Evolutionary conservation across 345 rosid genomes (phyloP), one percentile per base, ranked within the genome.

Genomic region (Brassica carinata): DNA sequence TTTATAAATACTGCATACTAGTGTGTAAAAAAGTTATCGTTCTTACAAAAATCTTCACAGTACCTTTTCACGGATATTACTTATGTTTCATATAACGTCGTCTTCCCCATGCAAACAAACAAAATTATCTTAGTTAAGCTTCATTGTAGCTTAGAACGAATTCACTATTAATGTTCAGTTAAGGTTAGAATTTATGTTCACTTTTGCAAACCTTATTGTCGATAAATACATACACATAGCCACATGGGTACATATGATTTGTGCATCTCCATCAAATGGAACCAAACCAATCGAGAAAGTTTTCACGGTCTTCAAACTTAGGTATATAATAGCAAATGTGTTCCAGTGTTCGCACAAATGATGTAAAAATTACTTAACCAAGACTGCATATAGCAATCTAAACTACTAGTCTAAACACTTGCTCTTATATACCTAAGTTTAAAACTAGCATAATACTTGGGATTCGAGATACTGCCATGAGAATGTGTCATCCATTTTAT

Each of bases 21-120:
- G n/a, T 2, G 15, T 70, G 62, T 70, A 51, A 27, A 70, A 70
- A n/a, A 33, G 14, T 18, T 68, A 6, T 27, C 23, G 30, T 7
- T 69, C 36, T 69, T 51, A 48, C 29, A 69, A 1, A 45, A 69
- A n/a, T 51, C n/a, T 70, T 6, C n/a, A 26, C n/a, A 43, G 55
- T 17, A 23, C 31, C 58, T 68, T 40, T 36, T 40, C 31, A 67
- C 11, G 8, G 34, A 43, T 40, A 5, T 68, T 40, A 17, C 17
- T 11, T 19, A 40, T 40, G 57, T 40, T 67, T 38, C 9, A 67
- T 67, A 38, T 38, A 38, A 36, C 8, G 31, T 38, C 17, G 30
- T 67, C 55, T 34, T 67, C n/a, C 69, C 14, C 45, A 31, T 65
- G 69, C 26, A 65, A 8, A 33, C 69, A 65, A 65, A 33, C 71